Evolutionary conservation across 2,329 filamentous ascomycete species (phyloP), one percentile per base, ranked within the genome.

Genomic region (Clonostachys solani): DNA sequence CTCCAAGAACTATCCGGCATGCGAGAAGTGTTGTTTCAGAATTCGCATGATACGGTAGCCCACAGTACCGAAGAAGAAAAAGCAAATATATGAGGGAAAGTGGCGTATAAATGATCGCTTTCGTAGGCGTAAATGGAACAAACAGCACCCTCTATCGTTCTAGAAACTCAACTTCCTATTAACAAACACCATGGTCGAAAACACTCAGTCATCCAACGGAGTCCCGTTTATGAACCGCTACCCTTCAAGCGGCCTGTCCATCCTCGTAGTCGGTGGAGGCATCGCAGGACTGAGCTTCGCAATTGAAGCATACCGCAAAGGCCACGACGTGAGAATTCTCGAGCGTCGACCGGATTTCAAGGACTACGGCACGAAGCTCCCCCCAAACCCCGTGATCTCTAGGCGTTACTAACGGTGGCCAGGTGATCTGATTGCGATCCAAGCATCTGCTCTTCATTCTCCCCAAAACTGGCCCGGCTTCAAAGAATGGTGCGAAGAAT

Each of bases 251-350:
- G 46, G 42, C 19, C 41, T 48, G 16, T 35, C 37, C n/a, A 34
- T 49, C 10, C 42, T 40, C 33, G 37, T 47, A 46, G 49, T 51
- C 23, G 52, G 52, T 9, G 52, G 57, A 64, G 81, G 81, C 17
- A 84, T 84, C 49, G 81, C 78, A 36, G 81, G 81, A 15, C 68
- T 84, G 29, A 78, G 79, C 7, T 77, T 80, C 16, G 81, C 81
- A 40, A 81, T 85, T 50, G 81, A 85, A 62, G 83, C 80, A 56
- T 72, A 78, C 50, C 73, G 78, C 15, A 78, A 84, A 52, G 81
- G 81, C 15, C 81, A 84, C 57, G 66, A 71, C 12, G 80, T 81
- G 16, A 64, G 73, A 47, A 71, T 84, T 50, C 81, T 82, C 58
- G 80, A 83, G 54, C 70, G 74, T 1, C 83, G 82, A 49, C 66